Evolutionary conservation across 2,329 filamentous ascomycete species (phyloP).

Genomic region (Penicillium sumatraense): DNA sequence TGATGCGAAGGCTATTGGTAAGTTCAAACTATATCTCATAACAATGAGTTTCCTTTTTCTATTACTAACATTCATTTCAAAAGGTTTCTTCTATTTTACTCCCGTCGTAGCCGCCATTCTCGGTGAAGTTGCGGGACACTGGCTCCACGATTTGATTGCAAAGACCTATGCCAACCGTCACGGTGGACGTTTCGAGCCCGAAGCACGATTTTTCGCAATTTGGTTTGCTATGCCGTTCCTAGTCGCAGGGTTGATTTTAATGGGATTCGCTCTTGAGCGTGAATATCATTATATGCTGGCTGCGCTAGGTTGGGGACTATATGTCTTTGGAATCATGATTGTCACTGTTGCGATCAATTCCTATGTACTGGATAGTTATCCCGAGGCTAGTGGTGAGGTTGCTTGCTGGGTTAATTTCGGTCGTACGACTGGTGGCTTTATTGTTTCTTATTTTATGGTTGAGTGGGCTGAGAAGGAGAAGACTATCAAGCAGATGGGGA

Average conservation of each 20-base stretch:
- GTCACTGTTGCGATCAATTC: conserved; percentile 57
- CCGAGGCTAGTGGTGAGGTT: conserved; percentile 60
- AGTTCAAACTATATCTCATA: conserved; percentile 9
- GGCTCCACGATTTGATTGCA: conserved; percentile 59
- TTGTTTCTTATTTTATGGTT: conserved; percentile 59
- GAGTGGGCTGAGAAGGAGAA: conserved; percentile 54
- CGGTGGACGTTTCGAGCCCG: conserved; percentile 60
- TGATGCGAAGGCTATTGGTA: conserved; percentile 55
- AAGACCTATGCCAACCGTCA: conserved; percentile 51
- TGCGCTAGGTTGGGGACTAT: conserved; percentile 57
- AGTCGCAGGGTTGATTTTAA: conserved; percentile 54
- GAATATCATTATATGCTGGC: conserved; percentile 59
- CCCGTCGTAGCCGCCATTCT: conserved; percentile 59
- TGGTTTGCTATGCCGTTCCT: conserved; percentile 56
- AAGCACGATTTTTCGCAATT: conserved; percentile 57
- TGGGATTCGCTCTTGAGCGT: conserved; percentile 58
- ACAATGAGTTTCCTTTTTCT: too few relatives aligned
- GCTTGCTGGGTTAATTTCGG: conserved; percentile 58
- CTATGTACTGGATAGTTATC: conserved; percentile 61
- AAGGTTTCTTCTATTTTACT: conserved; percentile 62
- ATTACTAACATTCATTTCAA: neutral
- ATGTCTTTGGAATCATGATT: conserved; percentile 62
- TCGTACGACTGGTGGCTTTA: conserved; percentile 56
- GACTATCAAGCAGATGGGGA: conserved; percentile 51
- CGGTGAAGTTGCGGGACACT: conserved; percentile 61